Percentiles rank a stretch among this genome's conserved stretches.
These are phyloP conservation scores for Carallia brachiata DNA, from an alignment of 345 rosid genomes.

Conservation along the genomic window DNA sequence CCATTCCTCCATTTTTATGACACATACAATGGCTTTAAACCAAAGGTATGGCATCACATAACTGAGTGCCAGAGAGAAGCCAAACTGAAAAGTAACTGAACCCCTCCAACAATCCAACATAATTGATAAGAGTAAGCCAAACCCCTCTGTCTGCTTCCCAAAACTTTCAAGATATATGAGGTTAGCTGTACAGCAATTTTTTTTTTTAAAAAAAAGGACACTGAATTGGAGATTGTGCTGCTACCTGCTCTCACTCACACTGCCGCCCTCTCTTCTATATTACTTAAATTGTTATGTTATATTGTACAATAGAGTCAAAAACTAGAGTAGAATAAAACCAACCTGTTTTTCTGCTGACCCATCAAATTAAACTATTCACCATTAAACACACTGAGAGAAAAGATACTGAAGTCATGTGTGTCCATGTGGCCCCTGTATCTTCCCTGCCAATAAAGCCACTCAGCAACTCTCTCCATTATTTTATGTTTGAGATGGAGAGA, in stretches of 20 bases:
- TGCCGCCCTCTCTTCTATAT: neutral
- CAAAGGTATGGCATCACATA: neutral
- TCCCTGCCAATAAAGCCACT: conserved; percentile 24
- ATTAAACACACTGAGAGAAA: neutral
- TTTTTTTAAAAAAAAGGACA: neutral
- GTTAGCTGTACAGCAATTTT: neutral
- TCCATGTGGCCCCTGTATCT: conserved; percentile 15
- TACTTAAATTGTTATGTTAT: neutral
- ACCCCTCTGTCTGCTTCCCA: conserved; percentile 15
- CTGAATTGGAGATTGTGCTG: conserved; percentile 16
- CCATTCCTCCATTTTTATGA: neutral
- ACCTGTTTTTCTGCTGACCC: conserved; percentile 15
- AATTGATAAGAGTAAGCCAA: neutral
- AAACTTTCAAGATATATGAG: too few relatives aligned
- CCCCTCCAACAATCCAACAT: conserved; percentile 16
- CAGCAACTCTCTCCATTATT: neutral
- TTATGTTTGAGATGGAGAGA: conserved; percentile 20
- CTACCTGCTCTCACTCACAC: conserved; percentile 3
- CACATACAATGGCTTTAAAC: conserved; percentile 2
- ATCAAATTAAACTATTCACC: conserved; percentile 17
- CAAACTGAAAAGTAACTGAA: conserved; percentile 17
- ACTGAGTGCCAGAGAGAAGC: conserved; percentile 7
- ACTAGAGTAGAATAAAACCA: conserved; percentile 8
- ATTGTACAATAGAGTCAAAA: conserved; percentile 3
- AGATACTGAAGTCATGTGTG: conserved; percentile 24